phyloP scores from a whole-genome alignment of 345 rosid genomes.

The Rhodamnia argentea region DNA sequence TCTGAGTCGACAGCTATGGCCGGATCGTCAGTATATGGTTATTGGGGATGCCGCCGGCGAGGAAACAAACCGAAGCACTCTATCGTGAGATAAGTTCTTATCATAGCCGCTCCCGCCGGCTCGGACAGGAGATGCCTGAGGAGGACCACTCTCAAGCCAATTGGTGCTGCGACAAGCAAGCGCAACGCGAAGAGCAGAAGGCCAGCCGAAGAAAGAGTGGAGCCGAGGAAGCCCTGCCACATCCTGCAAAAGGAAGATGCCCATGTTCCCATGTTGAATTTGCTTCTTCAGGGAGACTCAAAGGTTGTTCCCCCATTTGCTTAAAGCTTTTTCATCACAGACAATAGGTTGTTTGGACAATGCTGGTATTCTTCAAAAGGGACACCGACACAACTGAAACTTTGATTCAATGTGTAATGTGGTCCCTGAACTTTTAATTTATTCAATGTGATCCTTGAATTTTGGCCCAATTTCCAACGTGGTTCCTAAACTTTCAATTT shows the following conservation, averaged over 20 bases:
- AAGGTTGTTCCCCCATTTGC: neutral
- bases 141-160: constrained; percentile 57
- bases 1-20: no score
- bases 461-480: no score
- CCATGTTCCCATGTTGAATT: neutral
- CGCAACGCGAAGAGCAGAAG: constrained; percentile 64
- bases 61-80: neutral
- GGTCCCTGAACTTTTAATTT: no score
- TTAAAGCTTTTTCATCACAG: neutral
- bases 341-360: neutral
- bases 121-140: constrained; percentile 77
- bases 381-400: no score
- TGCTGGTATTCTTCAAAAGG: neutral
- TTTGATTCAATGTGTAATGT: no score
- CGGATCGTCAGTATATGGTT: no score
- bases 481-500: no score
- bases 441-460: no score
- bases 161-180: constrained; percentile 79
- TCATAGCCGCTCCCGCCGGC: constrained; percentile 87
- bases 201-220: constrained; percentile 74
- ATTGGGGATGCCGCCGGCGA: neutral
- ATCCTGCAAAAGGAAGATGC: constrained; percentile 40
- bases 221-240: constrained; percentile 93
- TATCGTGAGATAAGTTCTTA: constrained; percentile 61
- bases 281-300: neutral